These are phyloP conservation scores for Colletotrichum karsti DNA, from an alignment of 2,329 filamentous ascomycete species.

Conservation along the genomic window DNA sequence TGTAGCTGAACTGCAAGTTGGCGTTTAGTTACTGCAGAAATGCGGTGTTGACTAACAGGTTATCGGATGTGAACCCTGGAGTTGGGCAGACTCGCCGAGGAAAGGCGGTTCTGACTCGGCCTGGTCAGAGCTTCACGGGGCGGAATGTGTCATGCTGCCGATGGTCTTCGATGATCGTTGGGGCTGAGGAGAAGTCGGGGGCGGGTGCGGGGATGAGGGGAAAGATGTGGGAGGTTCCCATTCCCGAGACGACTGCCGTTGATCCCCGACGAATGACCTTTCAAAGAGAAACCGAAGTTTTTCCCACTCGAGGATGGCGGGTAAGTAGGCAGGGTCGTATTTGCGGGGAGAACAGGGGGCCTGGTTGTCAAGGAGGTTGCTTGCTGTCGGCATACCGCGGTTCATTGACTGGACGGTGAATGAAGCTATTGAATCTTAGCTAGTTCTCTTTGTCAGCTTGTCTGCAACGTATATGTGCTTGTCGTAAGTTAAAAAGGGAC, in stretches of 20 bases:
- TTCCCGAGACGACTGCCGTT: background rate
- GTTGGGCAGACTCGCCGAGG: background rate
- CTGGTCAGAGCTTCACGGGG: background rate
- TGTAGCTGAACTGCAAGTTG: background rate
- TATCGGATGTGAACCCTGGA: background rate
- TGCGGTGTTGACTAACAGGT: background rate
- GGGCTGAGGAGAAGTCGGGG: background rate
- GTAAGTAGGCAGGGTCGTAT: background rate
- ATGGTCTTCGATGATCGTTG: background rate
- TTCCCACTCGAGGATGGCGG: background rate
- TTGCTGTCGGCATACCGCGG: background rate
- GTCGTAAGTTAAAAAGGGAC: background rate
- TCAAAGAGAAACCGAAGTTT: background rate
- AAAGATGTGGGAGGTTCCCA: background rate
- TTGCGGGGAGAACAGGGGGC: conserved; percentile 1
- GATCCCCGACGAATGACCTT: background rate
- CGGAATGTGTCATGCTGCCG: background rate
- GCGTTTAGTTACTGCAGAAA: background rate
- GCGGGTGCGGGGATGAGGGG: background rate
- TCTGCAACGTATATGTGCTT: background rate
- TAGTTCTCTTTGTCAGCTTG: background rate
- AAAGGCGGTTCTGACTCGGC: background rate
- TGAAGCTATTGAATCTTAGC: no score
- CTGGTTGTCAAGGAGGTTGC: conserved; percentile 8
- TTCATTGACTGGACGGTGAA: background rate